Evolutionary conservation across 352 stramenopile species (phyloP).

Genomic region (Phytophthora quininea): DNA sequence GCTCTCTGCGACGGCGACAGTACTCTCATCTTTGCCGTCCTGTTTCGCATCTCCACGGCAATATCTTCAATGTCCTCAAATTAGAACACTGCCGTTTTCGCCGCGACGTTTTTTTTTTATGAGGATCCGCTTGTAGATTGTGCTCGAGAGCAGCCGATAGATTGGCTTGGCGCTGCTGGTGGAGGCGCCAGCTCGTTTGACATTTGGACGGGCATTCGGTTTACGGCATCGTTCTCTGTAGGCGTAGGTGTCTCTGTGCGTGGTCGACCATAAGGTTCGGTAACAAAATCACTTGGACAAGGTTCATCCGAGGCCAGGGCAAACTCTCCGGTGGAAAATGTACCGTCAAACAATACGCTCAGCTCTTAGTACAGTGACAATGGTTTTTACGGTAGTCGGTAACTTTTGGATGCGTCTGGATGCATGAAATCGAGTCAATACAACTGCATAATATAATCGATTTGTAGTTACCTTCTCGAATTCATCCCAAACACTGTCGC

Average conservation of each 20-base stretch:
- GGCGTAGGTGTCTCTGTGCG: background rate
- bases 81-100: conserved; percentile 3
- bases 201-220: no score
- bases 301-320: background rate
- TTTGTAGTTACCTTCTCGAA: conserved; percentile 1
- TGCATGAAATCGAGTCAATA: background rate
- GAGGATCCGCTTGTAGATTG: no score
- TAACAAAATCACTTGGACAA: conserved; percentile 2
- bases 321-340: conserved; percentile 1
- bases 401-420: background rate
- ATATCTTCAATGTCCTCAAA: background rate
- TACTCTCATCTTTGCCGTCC: background rate
- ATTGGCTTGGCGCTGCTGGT: no score
- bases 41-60: conserved; percentile 2
- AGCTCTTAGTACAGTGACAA: conserved; percentile 3
- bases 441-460: background rate
- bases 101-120: background rate
- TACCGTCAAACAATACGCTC: conserved; percentile 1
- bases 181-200: no score
- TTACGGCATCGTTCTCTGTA: background rate
- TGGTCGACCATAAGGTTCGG: background rate
- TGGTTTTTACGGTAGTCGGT: conserved; percentile 1
- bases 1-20: background rate
- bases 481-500: conserved; percentile 3
- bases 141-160: no score